A percentile compares a stretch with the other conserved stretches of the same genome.
Conservation (phyloP, 2,329 filamentous ascomycete genomes). For the Mycosphaerella sp. region DNA sequence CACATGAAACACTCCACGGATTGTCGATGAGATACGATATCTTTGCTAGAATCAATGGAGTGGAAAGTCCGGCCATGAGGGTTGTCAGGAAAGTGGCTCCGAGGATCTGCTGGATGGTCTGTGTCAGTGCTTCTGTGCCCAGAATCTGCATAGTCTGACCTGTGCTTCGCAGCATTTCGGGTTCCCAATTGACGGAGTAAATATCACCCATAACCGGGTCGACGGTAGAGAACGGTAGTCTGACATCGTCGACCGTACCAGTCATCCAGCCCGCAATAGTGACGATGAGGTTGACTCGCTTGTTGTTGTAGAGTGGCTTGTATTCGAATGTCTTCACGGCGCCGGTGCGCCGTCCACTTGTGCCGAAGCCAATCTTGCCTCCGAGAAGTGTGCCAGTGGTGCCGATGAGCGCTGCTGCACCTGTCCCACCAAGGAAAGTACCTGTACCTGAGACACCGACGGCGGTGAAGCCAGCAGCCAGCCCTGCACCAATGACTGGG, state of each 20-base stretch:
- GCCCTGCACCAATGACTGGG: constrained; percentile 85
- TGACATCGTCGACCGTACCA: constrained; percentile 93
- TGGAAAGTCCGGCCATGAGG: constrained; percentile 84
- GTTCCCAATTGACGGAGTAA: constrained; percentile 95
- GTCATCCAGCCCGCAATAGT: constrained; percentile 98
- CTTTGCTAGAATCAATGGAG: constrained; percentile 90
- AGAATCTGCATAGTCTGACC: constrained; percentile 98
- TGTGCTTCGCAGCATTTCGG: constrained; percentile 96
- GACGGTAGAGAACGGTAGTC: constrained; percentile 89
- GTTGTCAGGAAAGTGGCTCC: constrained; percentile 81
- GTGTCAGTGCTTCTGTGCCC: constrained; percentile 92
- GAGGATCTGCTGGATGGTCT: constrained; percentile 91
- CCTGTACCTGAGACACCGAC: constrained; percentile 87
- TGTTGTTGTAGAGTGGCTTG: constrained; percentile 93
- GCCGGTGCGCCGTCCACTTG: constrained; percentile 80
- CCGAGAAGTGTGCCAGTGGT: constrained; percentile 81
- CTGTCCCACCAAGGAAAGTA: constrained; percentile 83
- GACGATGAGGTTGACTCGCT: constrained; percentile 89
- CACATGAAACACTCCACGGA: constrained; percentile 94
- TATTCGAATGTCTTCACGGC: constrained; percentile 97
- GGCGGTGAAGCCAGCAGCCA: constrained; percentile 90
- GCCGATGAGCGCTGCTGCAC: constrained; percentile 89
- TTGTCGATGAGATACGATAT: constrained; percentile 96
- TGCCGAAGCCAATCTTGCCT: constrained; percentile 75
- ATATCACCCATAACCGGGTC: constrained; percentile 98